These are phyloP conservation scores for Rutidosis leptorrhynchoides DNA, from an alignment of 129 eudicot genomes.

Conservation along the genomic window DNA sequence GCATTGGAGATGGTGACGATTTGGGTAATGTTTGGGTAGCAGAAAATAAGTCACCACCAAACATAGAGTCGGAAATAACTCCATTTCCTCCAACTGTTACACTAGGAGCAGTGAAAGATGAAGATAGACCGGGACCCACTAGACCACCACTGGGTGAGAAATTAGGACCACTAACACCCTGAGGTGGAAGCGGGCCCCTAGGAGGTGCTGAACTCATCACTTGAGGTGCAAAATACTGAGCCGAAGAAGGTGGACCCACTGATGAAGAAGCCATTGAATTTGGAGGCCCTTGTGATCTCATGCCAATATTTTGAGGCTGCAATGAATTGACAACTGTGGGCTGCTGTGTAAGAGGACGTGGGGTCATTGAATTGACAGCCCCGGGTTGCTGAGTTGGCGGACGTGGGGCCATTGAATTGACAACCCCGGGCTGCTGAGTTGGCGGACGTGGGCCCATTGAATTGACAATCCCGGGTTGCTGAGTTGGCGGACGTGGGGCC, in stretches of 20 bases:
- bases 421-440: constrained; percentile 42
- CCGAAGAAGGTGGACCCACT: constrained; percentile 30
- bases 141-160: constrained; percentile 38
- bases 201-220: constrained; percentile 59
- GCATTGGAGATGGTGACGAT: constrained; percentile 46
- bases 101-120: constrained; percentile 35
- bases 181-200: constrained; percentile 53
- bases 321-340: constrained; percentile 39
- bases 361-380: constrained; percentile 37
- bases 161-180: constrained; percentile 33
- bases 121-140: constrained; percentile 40
- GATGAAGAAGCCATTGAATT: constrained; percentile 40
- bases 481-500: constrained; percentile 48
- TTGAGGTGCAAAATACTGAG: constrained; percentile 52
- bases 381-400: constrained; percentile 52
- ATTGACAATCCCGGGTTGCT: constrained; percentile 40
- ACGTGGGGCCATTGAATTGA: constrained; percentile 40
- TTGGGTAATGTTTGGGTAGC: constrained; percentile 47
- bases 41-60: constrained; percentile 79
- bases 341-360: constrained; percentile 49
- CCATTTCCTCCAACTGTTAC: constrained; percentile 55
- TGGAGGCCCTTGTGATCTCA: constrained; percentile 62
- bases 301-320: constrained; percentile 56
- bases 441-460: constrained; percentile 49
- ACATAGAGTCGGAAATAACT: constrained; percentile 44